These are phyloP conservation scores for Sporothrix brunneoviolacea DNA, from an alignment of 2,329 filamentous ascomycete species.

Conservation along the genomic window DNA sequence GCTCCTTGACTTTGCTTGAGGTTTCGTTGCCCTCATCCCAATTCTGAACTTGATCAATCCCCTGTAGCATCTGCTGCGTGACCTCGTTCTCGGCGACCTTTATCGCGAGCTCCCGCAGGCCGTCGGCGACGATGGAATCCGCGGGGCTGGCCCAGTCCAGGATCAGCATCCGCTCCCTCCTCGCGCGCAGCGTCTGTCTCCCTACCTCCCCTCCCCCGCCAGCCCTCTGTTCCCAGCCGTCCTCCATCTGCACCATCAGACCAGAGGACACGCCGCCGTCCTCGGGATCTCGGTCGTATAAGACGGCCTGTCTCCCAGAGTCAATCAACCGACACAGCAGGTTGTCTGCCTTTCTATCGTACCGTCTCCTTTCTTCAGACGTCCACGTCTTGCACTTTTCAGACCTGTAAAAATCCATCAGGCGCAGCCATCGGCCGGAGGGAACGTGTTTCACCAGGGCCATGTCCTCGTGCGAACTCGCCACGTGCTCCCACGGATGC, in stretches of 20 bases:
- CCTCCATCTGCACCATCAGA: not conserved
- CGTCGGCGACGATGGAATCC: not conserved
- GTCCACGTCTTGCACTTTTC: not conserved
- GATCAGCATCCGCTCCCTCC: not conserved
- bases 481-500: slow-evolving; percentile 1
- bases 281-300: not conserved
- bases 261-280: not conserved
- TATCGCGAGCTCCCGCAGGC: not conserved
- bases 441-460: not conserved
- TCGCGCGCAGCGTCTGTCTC: not conserved
- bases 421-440: slow-evolving; percentile 5
- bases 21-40: not conserved
- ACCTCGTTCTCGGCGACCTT: not conserved
- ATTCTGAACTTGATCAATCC: not conserved
- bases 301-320: not conserved
- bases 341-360: not conserved
- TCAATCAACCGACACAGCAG: not conserved
- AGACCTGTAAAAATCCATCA: slow-evolving; percentile 2
- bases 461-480: not conserved
- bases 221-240: not conserved
- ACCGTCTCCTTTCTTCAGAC: not conserved
- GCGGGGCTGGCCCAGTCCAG: not conserved
- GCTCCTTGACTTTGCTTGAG: not conserved
- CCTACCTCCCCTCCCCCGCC: not conserved
- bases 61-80: not conserved